Conservation (phyloP, 768 basidiomycete species). For the Lactarius trivialis region DNA sequence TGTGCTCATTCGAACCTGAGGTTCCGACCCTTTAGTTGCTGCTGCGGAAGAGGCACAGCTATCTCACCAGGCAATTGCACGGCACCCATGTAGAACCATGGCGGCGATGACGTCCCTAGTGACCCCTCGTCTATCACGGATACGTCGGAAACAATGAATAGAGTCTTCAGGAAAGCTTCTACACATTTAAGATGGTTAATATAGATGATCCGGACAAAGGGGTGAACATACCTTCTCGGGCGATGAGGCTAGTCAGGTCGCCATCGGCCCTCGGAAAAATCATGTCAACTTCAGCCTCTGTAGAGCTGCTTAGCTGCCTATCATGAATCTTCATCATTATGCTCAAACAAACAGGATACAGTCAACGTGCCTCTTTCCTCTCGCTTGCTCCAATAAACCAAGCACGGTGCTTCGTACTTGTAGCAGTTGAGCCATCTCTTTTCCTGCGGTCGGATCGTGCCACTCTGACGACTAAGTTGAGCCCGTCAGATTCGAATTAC, state of each 20-base stretch:
- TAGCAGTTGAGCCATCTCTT: conserved; percentile 60
- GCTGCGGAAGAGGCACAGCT: neutral
- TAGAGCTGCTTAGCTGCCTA: conserved; percentile 66
- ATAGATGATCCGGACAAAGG: neutral
- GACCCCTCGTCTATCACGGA: conserved; percentile 43
- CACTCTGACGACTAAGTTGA: conserved; percentile 47
- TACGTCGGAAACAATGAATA: conserved; percentile 80
- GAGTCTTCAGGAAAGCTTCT: conserved; percentile 60
- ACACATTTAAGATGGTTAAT: neutral
- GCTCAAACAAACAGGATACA: neutral
- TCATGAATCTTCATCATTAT: conserved; percentile 6
- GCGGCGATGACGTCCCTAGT: conserved; percentile 33
- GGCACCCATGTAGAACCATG: conserved; percentile 46
- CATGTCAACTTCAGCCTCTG: conserved; percentile 71
- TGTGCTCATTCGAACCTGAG: conserved; percentile 23
- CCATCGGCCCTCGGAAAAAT: conserved; percentile 38
- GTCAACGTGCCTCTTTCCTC: conserved; percentile 60
- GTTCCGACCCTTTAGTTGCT: neutral
- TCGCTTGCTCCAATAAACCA: conserved; percentile 66
- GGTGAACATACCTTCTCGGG: conserved; percentile 36
- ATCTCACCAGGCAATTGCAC: conserved; percentile 42
- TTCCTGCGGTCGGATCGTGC: conserved; percentile 49
- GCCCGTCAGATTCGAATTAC: neutral
- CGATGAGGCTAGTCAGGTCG: conserved; percentile 31
- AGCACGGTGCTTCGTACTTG: conserved; percentile 55